Percentiles rank a stretch among this genome's conserved stretches.
phyloP scores from a whole-genome alignment of 352 stramenopile genomes.

The Hyaloperonospora arabidopsidis region DNA sequence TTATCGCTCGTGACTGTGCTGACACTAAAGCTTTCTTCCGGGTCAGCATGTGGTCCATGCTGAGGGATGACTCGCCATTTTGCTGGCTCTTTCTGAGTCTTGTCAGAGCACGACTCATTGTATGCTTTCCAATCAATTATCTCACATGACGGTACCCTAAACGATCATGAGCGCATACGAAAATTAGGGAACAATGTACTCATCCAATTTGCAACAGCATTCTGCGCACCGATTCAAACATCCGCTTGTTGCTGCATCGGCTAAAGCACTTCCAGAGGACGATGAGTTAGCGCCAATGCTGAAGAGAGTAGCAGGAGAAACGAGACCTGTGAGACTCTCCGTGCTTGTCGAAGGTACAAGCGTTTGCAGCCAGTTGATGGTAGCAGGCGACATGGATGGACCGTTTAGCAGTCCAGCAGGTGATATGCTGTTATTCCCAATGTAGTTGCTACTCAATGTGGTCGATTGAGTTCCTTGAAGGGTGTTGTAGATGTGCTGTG shows the following conservation, averaged over 20 bases:
- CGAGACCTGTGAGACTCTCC: conserved; percentile 51
- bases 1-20: conserved; percentile 12
- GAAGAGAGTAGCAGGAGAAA: conserved; percentile 48
- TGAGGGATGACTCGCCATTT: conserved; percentile 81
- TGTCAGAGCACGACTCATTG: conserved; percentile 59
- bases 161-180: conserved; percentile 1
- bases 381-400: conserved; percentile 68
- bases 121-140: conserved; percentile 85
- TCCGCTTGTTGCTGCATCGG: conserved; percentile 17
- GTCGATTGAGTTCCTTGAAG: conserved; percentile 42
- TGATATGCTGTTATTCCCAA: conserved; percentile 43
- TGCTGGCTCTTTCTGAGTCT: conserved; percentile 42
- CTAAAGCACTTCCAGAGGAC: conserved; percentile 9
- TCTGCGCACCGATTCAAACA: conserved; percentile 28
- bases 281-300: conserved; percentile 16
- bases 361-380: conserved; percentile 70
- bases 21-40: conserved; percentile 6
- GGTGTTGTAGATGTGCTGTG: conserved; percentile 8
- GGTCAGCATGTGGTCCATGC: conserved; percentile 56
- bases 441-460: conserved; percentile 35
- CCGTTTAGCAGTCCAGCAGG: conserved; percentile 42
- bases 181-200: neutral
- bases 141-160: conserved; percentile 54
- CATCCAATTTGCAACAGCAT: neutral
- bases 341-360: conserved; percentile 57